These are phyloP conservation scores for Parathielavia appendiculata DNA, from an alignment of 495 filamentous ascomycete species.

Conservation along the genomic window DNA sequence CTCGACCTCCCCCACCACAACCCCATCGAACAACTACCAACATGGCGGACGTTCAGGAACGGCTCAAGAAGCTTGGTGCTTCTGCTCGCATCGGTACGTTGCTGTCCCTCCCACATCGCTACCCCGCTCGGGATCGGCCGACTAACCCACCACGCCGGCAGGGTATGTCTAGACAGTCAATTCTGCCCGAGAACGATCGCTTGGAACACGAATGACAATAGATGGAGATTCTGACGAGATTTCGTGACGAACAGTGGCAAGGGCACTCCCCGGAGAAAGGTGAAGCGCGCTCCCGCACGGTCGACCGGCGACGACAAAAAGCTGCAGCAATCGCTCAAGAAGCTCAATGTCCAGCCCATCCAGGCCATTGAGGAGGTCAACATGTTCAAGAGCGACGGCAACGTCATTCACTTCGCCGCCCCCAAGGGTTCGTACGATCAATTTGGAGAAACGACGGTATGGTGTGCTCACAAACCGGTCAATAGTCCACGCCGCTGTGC, in stretches of 20 bases:
- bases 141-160: conserved; percentile 23
- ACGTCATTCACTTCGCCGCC: conserved; percentile 97
- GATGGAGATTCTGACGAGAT: conserved; percentile 25
- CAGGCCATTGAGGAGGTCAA: conserved; percentile 99
- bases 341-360: conserved; percentile 94
- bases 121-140: conserved; percentile 15
- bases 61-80: conserved; percentile 72
- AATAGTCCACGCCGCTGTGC: conserved; percentile 89
- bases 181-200: conserved; percentile 4
- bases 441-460: not conserved
- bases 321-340: conserved; percentile 89
- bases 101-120: conserved; percentile 1
- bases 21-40: conserved; percentile 27
- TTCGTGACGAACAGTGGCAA: conserved; percentile 65
- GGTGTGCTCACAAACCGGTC: conserved; percentile 8
- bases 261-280: conserved; percentile 93
- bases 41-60: conserved; percentile 64
- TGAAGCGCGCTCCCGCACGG: conserved; percentile 93
- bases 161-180: conserved; percentile 24
- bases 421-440: conserved; percentile 71
- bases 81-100: conserved; percentile 73
- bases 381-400: conserved; percentile 99
- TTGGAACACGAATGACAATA: not conserved
- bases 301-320: conserved; percentile 97
- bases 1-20: conserved; percentile 21